Base-by-base conservation (phyloP, 164 flowering plant genomes). In the Taxillus chinensis region DNA sequence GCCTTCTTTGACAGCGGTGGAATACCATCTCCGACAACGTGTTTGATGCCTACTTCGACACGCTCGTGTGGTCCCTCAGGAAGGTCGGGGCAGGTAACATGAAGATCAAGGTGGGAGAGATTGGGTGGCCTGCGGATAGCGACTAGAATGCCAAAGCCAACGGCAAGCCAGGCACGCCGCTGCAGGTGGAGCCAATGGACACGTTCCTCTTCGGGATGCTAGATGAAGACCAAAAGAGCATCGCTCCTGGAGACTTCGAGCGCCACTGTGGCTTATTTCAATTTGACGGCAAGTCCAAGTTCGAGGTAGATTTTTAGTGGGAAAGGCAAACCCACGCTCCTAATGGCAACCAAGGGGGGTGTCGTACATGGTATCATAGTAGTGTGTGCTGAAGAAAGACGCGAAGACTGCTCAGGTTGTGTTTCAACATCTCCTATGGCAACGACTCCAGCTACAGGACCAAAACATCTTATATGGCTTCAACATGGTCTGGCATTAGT, bases 401-500 rank as follows among this genome's bases (percentile, higher is more conserved):
- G 73, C 68, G 0, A 42, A 38, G 45, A 67, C n/a, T 62, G 9
- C 54, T 17, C 7, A 5, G 52, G 58, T 16, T 17, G 2, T 17
- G 63, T 9, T 80, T 78, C 45, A 86, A 82, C n/a, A 73, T 78
- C 16, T 92, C 98, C n/a, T n/a, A n/a, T n/a, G n/a, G n/a, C n/a
- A n/a, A n/a, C n/a, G n/a, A n/a, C n/a, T n/a, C n/a, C n/a, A n/a
- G n/a, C n/a, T n/a, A n/a, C n/a, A n/a, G n/a, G n/a, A n/a, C n/a
- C n/a, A n/a, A n/a, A n/a, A n/a, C n/a, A n/a, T n/a, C n/a, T n/a
- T n/a, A 0, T 92, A 85, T 50, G 98, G 93, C 2, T 92, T 81
- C 70, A 92, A 92, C 59, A 83, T 79, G 75, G 90, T 78, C 52
- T 92, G 66, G 61, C 98, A 88, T n/a, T n/a, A n/a, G n/a, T n/a